Conservation (phyloP, 1,284 basidiomycete genomes). For the Ustilago lituana region DNA sequence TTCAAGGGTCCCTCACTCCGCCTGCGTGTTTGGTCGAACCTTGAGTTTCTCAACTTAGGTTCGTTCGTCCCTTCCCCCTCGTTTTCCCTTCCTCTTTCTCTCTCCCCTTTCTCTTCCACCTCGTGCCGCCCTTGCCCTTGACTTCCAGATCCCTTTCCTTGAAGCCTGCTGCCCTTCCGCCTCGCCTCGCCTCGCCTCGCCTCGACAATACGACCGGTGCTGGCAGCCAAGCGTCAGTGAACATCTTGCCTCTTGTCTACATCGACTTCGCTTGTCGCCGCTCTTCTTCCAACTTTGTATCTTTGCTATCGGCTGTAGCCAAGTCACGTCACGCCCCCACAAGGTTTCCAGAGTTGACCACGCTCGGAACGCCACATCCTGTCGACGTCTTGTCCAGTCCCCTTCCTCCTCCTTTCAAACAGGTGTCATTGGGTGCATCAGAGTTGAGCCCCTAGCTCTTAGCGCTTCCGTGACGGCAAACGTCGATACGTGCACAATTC, state of each 20-base stretch:
- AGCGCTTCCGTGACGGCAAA: no score
- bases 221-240: background rate
- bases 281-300: background rate
- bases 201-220: background rate
- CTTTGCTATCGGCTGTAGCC: no score
- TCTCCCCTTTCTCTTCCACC: background rate
- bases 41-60: conserved; percentile 10
- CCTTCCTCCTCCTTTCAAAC: background rate
- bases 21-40: conserved; percentile 18
- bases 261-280: background rate
- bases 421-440: no score
- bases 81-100: background rate
- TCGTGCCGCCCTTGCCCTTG: background rate
- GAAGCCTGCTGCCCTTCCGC: background rate
- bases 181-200: no score
- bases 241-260: background rate
- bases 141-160: background rate
- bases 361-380: no score
- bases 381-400: background rate
- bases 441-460: no score
- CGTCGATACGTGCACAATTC: no score
- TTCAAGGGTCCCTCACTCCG: conserved; percentile 7
- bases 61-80: background rate
- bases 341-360: conserved; percentile 3
- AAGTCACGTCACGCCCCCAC: background rate